Percentiles rank a stretch among this genome's conserved stretches.
Conservation (phyloP, 73 alveolate species). For the Tetrahymena elliotti region DNA sequence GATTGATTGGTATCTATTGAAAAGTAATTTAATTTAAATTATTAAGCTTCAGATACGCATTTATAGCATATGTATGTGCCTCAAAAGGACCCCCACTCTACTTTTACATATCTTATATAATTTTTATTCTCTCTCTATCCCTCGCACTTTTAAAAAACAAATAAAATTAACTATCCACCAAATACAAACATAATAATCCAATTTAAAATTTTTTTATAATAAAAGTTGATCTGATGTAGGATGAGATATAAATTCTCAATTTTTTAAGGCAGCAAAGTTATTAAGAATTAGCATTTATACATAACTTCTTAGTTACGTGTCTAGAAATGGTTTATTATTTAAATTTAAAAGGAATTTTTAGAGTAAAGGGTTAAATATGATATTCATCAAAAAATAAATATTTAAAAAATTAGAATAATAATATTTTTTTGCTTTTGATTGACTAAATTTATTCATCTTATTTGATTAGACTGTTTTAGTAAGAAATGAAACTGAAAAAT, state of each 20-base stretch:
- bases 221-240: neutral
- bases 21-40: neutral
- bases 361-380: neutral
- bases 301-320: neutral
- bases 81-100: neutral
- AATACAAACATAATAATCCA: no score
- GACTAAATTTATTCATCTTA: no score
- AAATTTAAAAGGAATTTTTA: neutral
- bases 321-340: neutral
- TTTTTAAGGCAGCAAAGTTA: neutral
- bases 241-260: neutral
- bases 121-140: neutral
- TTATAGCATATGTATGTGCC: neutral
- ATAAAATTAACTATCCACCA: neutral
- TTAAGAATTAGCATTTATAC: neutral
- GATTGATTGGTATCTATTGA: neutral
- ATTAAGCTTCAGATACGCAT: neutral
- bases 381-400: no score
- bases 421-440: no score
- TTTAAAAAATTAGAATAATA: no score
- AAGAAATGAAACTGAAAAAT: no score
- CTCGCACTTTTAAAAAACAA: neutral
- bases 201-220: no score
- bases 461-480: no score
- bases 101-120: neutral